These are phyloP conservation scores for Fusarium neocosmosporiellum DNA, from an alignment of 2,329 filamentous ascomycete genomes.

Conservation along the genomic window DNA sequence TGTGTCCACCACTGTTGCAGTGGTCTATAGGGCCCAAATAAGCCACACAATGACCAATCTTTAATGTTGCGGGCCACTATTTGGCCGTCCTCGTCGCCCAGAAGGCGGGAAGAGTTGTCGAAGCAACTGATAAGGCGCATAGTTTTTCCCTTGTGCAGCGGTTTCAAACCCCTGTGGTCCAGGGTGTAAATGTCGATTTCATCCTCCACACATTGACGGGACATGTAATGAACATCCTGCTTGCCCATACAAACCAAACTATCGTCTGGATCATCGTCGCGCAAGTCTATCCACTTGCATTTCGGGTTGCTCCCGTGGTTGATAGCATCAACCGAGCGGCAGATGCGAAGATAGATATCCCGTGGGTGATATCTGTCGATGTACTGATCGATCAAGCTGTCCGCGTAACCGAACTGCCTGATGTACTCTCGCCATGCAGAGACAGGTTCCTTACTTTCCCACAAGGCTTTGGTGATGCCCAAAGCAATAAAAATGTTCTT, in stretches of 20 bases:
- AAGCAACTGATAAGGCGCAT: background rate
- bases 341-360: constrained; percentile 8
- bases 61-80: constrained; percentile 2
- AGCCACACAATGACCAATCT: constrained; percentile 8
- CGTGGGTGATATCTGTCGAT: background rate
- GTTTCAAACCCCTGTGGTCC: background rate
- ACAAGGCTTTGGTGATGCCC: constrained; percentile 4
- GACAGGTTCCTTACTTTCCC: constrained; percentile 9
- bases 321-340: constrained; percentile 4
- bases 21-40: background rate
- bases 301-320: background rate
- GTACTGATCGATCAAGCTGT: background rate
- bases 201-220: background rate
- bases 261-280: background rate
- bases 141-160: background rate
- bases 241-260: background rate
- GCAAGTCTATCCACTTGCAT: background rate
- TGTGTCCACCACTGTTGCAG: background rate
- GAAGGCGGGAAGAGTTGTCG: background rate
- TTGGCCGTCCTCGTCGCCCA: background rate
- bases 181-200: background rate
- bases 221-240: constrained; percentile 1
- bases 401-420: constrained; percentile 10
- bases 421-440: constrained; percentile 5
- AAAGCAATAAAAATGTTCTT: constrained; percentile 8